These are phyloP conservation scores for Purshia tridentata DNA, from an alignment of 306 rosid genomes.

Conservation along the genomic window DNA sequence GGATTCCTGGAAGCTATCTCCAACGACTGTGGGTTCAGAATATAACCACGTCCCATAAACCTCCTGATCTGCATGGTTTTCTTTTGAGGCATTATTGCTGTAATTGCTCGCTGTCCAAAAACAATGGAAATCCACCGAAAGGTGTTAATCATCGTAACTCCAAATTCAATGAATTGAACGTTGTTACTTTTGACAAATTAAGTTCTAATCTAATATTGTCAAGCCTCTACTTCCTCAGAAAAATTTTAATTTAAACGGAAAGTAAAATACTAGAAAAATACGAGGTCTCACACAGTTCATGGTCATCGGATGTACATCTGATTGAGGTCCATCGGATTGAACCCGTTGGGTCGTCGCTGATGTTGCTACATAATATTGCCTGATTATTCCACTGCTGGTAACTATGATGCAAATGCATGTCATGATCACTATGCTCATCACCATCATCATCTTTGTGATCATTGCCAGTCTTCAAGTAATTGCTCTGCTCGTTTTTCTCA, in stretches of 20 bases:
- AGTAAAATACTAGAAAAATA: too few relatives aligned
- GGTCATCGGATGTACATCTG: too few relatives aligned
- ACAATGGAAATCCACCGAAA: slow-evolving; percentile 40
- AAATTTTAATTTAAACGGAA: too few relatives aligned
- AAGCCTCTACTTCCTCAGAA: too few relatives aligned
- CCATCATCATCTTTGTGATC: slow-evolving; percentile 37
- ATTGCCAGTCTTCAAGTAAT: slow-evolving; percentile 3
- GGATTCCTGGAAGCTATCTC: slow-evolving; percentile 41
- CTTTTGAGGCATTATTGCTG: slow-evolving; percentile 29
- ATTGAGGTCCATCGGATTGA: too few relatives aligned
- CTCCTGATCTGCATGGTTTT: slow-evolving; percentile 38
- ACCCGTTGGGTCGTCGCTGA: background rate
- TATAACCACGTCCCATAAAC: slow-evolving; percentile 56
- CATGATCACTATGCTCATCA: background rate
- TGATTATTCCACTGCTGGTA: slow-evolving; percentile 39
- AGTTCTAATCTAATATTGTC: too few relatives aligned
- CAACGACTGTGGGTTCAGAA: slow-evolving; percentile 38
- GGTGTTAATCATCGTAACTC: too few relatives aligned
- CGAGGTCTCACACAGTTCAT: too few relatives aligned
- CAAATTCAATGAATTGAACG: too few relatives aligned
- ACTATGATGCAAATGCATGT: slow-evolving; percentile 17
- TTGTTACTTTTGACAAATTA: too few relatives aligned
- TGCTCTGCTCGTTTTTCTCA: slow-evolving; percentile 36
- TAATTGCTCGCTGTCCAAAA: slow-evolving; percentile 50
- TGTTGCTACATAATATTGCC: background rate